phyloP scores from a whole-genome alignment of 768 basidiomycete genomes.

The Lyophyllum atratum region DNA sequence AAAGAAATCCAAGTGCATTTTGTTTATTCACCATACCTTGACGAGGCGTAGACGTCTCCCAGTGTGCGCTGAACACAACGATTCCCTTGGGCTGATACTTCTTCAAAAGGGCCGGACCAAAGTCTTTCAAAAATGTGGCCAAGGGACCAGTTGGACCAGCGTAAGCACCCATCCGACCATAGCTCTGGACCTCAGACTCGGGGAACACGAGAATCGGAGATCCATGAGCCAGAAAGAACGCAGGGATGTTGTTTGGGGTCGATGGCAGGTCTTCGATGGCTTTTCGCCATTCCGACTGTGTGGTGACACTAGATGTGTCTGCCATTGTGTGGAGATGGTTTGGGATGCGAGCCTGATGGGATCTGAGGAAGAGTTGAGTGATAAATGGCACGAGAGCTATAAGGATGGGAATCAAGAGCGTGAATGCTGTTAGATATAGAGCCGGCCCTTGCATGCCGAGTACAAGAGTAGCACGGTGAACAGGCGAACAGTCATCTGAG shows the following conservation, averaged over 20 bases:
- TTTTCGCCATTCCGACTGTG: conserved; percentile 47
- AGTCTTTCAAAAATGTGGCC: conserved; percentile 59
- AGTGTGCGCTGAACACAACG: conserved; percentile 82
- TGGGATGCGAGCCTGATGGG: no score
- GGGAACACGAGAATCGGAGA: conserved; percentile 54
- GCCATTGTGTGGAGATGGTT: conserved; percentile 13
- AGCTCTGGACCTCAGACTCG: conserved; percentile 15
- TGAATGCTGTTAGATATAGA: no score
- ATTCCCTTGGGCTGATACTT: conserved; percentile 82
- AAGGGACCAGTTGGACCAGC: conserved; percentile 55
- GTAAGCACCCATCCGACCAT: conserved; percentile 24
- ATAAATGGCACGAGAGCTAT: no score
- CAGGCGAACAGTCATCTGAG: no score
- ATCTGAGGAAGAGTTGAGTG: no score
- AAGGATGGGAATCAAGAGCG: no score
- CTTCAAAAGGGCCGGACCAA: conserved; percentile 61
- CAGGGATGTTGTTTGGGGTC: conserved; percentile 62
- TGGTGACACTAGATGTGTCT: conserved; percentile 28
- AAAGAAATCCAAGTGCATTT: no score
- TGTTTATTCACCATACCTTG: conserved; percentile 45
- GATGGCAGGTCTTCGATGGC: conserved; percentile 58
- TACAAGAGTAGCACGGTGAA: no score
- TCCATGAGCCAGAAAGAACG: conserved; percentile 79
- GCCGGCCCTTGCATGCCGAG: no score
- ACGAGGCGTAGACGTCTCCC: conserved; percentile 69